Percentiles rank a stretch among this genome's conserved stretches.
phyloP scores from a whole-genome alignment of 257 asterid genomes.

The Rubia yunnanensis region DNA sequence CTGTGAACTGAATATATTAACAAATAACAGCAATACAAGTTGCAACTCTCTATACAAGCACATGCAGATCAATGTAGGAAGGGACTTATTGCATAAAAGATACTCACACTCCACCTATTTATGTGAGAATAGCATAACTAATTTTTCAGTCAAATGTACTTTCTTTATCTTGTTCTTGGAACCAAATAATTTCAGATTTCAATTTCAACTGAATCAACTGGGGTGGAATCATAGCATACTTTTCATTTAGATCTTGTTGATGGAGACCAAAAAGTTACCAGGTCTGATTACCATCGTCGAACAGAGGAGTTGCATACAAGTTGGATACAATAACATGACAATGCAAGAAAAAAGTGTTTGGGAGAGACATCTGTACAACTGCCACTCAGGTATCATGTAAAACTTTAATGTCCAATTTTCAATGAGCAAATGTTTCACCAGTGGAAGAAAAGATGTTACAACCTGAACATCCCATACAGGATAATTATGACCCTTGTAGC shows the following conservation, averaged over 20 bases:
- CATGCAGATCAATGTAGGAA: not conserved
- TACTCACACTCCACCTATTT: not conserved
- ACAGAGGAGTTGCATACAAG: not conserved
- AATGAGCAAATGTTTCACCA: not conserved
- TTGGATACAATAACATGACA: not conserved
- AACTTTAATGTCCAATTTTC: not conserved
- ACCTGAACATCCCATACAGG: constrained; percentile 99
- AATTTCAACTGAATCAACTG: not conserved
- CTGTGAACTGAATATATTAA: not conserved
- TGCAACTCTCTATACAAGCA: not conserved
- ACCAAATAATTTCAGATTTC: not conserved
- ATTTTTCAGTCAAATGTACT: not conserved
- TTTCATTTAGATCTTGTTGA: not conserved
- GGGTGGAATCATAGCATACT: no score
- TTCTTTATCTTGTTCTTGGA: not conserved
- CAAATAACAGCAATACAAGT: not conserved
- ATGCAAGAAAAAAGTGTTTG: not conserved
- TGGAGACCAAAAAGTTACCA: not conserved
- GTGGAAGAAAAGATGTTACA: constrained; percentile 9
- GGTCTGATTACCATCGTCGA: not conserved
- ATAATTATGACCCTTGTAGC: constrained; percentile 97
- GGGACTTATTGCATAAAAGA: not conserved
- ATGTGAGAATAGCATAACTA: not conserved
- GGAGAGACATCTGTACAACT: not conserved
- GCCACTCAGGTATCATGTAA: not conserved